Evolutionary conservation across 2,329 filamentous ascomycete species (phyloP).

Genomic region (Ophiocordyceps camponoti-saundersi): DNA sequence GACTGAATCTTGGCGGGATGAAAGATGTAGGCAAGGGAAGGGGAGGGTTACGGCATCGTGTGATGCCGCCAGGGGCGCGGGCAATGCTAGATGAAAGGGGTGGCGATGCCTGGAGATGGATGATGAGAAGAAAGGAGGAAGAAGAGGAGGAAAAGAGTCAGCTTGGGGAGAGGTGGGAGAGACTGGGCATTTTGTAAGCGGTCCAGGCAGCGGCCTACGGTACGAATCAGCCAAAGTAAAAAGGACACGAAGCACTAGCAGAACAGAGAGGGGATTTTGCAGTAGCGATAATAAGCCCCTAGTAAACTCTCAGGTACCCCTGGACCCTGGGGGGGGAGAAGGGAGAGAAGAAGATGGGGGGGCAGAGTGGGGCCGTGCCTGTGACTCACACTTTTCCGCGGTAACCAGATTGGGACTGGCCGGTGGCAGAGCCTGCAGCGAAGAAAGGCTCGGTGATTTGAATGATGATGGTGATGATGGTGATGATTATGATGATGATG

Average conservation of each 20-base stretch:
- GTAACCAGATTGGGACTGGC: conserved; percentile 8
- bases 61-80: conserved; percentile 19
- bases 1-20: conserved; percentile 37
- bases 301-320: conserved; percentile 2
- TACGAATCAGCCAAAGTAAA: neutral
- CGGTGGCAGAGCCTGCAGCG: conserved; percentile 1
- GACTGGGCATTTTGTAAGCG: conserved; percentile 23
- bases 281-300: neutral
- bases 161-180: conserved; percentile 7
- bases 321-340: neutral
- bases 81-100: conserved; percentile 3
- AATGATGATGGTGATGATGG: neutral
- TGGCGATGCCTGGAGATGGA: conserved; percentile 2
- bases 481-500: neutral
- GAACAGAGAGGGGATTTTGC: too few relatives aligned
- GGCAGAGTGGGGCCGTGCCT: conserved; percentile 8
- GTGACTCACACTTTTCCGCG: conserved; percentile 17
- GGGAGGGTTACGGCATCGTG: conserved; percentile 43
- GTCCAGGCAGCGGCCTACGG: conserved; percentile 22
- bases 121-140: conserved; percentile 15
- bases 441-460: neutral
- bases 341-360: neutral
- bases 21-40: conserved; percentile 17
- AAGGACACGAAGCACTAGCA: neutral
- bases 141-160: conserved; percentile 7